Evolutionary conservation across 139 green algal genomes (phyloP), one percentile per base, ranked within the genome.

Genomic region (Penium margaritaceum): DNA sequence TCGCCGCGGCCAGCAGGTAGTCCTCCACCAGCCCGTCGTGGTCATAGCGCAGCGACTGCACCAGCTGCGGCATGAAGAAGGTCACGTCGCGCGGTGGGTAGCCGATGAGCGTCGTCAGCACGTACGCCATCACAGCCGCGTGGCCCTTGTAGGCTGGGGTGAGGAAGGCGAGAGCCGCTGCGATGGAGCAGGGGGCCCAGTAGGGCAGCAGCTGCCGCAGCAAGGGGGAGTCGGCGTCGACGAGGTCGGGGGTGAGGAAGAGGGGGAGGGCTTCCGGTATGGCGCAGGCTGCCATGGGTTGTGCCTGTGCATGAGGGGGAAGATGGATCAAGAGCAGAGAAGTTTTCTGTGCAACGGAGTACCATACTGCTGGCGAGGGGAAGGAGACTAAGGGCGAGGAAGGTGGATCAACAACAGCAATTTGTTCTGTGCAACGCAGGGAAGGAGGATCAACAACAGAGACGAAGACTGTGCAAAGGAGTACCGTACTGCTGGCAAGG

Each of bases 1-100:
- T 35, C 7, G 91, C 90, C 17, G 84, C 89, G 36, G 69, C 63
- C 33, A 92, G 60, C 14, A 96, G 85, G 68, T 88, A 92, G 6
- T 35, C 39, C 70, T 84, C 67, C 6, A 96, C 80, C 68, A 78
- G 57, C 33, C 84, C 84, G 17, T 64, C 63, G 35, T 80, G 53
- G 60, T 90, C 85, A 38, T 79, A 77, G 12, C 83, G 57, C 33
- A 90, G 74, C 30, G 81, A 79, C 85, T 96, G 91, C 70, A 97
- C 88, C 32, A 97, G 84, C 81, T 97, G 92, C 0, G 92, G 91
- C 79, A 98, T 76, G 84, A 94, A 98, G 38, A 60, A 54, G 5
- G 70, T 82, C 15, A 82, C 75, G 27, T 29, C 34, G 5, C 75
- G 38, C 5, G 75, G 70, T 2, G 75, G 75, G 68, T 82, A 82